Evolutionary conservation across 1,284 basidiomycete genomes (phyloP), one percentile per base, ranked within the genome.

Genomic region (Athelia sp.): DNA sequence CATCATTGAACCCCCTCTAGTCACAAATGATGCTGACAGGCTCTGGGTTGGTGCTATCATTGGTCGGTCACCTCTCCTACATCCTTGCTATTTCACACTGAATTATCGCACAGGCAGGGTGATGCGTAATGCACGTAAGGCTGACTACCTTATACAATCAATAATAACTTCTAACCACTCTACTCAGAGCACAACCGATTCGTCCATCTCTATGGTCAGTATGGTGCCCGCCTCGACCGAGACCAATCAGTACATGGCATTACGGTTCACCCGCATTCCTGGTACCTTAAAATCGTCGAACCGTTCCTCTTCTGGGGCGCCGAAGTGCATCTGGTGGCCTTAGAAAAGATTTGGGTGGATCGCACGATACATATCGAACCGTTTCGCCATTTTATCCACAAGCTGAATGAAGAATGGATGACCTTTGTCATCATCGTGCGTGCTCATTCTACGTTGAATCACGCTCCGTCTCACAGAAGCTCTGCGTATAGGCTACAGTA

Each of bases 151-250:
- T n/a, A n/a, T n/a, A n/a, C n/a, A n/a, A n/a, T n/a, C n/a, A n/a
- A n/a, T n/a, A n/a, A n/a, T n/a, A n/a, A n/a, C n/a, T n/a, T n/a
- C 13, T 4, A 29, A 6, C 26, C 6, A 13, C 26, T 29, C 6
- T 29, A 29, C n/a, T 17, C 53, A 79, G 76, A 57, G 4, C 62
- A 64, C n/a, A 65, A 74, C 34, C 68, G 68, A 24, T 81, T 78
- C 55, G 31, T 76, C 3, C 71, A 84, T 53, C 76, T 72, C 53
- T 60, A 80, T 19, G 83, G 81, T 1, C 72, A 81, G 56, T 63
- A 70, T 0, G 70, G 69, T 23, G 78, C 75, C 0, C 77, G 83
- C 1, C 66, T 81, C 6, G 62, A 69, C 35, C 67, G 69, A 8
- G 63, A 74, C 45, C 70, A 76, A 52, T 71, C 71, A 1, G 59